Evolutionary conservation across 495 filamentous ascomycete species (phyloP), one percentile per base, ranked within the genome.

Genomic region (Penicillium malachiteum): DNA sequence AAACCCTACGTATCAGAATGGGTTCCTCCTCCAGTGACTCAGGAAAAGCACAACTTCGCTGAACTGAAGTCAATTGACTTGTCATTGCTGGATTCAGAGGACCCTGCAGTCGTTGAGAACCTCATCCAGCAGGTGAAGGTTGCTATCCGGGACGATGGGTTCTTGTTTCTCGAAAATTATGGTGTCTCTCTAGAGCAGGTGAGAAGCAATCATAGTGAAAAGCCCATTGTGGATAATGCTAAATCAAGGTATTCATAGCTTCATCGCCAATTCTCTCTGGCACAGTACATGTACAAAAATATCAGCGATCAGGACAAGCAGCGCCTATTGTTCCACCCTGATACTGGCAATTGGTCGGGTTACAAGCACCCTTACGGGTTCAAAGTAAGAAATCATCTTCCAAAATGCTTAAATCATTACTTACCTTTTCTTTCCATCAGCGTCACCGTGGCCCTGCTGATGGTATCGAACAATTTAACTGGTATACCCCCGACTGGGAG

Each of bases 401-500:
- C 30, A 11, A 13, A 26, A 26, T 26, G 21, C 16, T 16, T 21
- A 35, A 26, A 38, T 6, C 17, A 21, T n/a, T 30, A 2, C 5
- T 7, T 26, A 2, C 18, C n/a, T 32, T 31, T 18, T n/a, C 30
- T 39, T 48, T 34, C 17, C 7, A 31, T 54, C 35, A 78, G 73
- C 65, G 72, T 33, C 56, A 69, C 21, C 65, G 57, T 7, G 72
- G 66, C 9, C 56, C 63, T 14, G 54, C 66, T 26, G 75, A 78
- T 56, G 73, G 73, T 16, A 78, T 78, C 47, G 75, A 78, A 33
- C 75, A 78, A 57, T 78, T 78, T 67, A 78, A 78, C 60, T 78
- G 67, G 65, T 78, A 78, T 57, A 69, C 63, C 11, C 62, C 50
- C 7, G 73, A 78, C 46, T 76, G 68, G 67, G 58, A 64, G 44